Evolutionary conservation across 208 protist genomes (phyloP).

Genomic region (Trichomonas gallinae): DNA sequence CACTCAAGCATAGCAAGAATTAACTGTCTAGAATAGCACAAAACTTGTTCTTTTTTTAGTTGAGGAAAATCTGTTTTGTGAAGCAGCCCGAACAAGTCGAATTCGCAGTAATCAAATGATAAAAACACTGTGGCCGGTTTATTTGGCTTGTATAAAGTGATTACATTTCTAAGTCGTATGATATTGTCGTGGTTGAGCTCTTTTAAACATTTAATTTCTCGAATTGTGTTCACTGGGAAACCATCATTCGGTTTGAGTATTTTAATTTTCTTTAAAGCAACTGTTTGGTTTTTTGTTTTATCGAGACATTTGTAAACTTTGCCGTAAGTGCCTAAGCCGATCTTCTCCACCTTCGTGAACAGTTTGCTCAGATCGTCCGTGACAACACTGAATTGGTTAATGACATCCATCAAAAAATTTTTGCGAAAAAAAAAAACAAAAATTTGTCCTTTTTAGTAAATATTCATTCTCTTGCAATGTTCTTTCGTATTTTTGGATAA

Average conservation of each 20-base stretch:
- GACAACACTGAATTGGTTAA: background rate
- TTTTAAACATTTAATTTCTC: background rate
- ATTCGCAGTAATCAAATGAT: slow-evolving; percentile 18
- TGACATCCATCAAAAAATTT: background rate
- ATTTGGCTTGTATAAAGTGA: background rate
- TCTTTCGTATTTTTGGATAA: too few species aligned
- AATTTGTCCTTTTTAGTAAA: too few species aligned
- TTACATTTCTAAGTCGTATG: background rate
- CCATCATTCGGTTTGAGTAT: background rate
- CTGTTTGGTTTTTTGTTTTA: background rate
- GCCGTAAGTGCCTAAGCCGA: slow-evolving; percentile 9
- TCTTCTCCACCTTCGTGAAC: background rate
- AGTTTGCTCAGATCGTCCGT: background rate
- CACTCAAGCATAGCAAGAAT: background rate
- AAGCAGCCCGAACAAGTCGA: background rate
- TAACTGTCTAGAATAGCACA: background rate
- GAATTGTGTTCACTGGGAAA: background rate
- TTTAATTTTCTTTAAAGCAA: slow-evolving; percentile 22
- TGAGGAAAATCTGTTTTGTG: background rate
- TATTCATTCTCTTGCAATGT: too few species aligned
- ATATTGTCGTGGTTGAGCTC: background rate
- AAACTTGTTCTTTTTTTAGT: background rate
- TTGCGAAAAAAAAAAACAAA: background rate
- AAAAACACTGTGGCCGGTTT: background rate
- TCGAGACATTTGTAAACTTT: slow-evolving; percentile 10